Percentiles rank a stretch among this genome's conserved stretches.
Conservation (phyloP, 2,329 filamentous ascomycete genomes). For the Trichophyton mentagrophytes region DNA sequence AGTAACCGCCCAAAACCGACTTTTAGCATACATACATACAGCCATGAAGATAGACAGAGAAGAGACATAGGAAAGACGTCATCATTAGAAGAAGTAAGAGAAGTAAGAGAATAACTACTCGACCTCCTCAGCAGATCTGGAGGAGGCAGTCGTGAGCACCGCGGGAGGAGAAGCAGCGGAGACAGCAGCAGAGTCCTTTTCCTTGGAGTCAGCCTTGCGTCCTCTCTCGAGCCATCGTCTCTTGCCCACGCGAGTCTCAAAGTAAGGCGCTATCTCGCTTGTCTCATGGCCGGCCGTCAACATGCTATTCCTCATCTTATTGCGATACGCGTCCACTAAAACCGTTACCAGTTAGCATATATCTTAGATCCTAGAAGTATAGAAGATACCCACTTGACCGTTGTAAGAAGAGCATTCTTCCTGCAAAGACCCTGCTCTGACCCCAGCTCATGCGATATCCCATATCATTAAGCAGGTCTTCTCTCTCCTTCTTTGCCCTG, state of each 20-base stretch:
- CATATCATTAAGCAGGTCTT: constrained; percentile 83
- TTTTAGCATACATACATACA: too few species aligned
- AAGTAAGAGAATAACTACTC: constrained; percentile 15
- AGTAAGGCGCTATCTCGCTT: constrained; percentile 62
- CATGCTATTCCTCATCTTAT: constrained; percentile 76
- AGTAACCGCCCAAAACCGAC: too few species aligned
- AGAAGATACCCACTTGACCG: constrained; percentile 57
- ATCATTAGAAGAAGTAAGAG: not conserved
- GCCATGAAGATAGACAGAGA: not conserved
- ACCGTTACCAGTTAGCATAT: constrained; percentile 3
- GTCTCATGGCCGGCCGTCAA: constrained; percentile 66
- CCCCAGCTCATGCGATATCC: constrained; percentile 95
- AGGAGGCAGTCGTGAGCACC: constrained; percentile 19
- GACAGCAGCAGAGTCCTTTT: constrained; percentile 13
- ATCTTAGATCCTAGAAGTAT: not conserved
- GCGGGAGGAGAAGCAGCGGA: constrained; percentile 11
- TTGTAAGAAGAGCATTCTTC: constrained; percentile 75
- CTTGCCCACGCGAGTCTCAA: constrained; percentile 54
- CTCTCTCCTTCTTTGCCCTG: constrained; percentile 57
- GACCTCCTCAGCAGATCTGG: constrained; percentile 27
- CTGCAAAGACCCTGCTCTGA: constrained; percentile 82
- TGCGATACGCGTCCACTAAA: constrained; percentile 82
- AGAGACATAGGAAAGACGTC: not conserved
- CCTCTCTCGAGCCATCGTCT: constrained; percentile 16
- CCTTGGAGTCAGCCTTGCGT: not conserved